Percentiles rank a stretch among this genome's conserved stretches.
These are phyloP conservation scores for Geotrichum macrosporum DNA, from an alignment of 1,139 yeast genomes.

Conservation along the genomic window DNA sequence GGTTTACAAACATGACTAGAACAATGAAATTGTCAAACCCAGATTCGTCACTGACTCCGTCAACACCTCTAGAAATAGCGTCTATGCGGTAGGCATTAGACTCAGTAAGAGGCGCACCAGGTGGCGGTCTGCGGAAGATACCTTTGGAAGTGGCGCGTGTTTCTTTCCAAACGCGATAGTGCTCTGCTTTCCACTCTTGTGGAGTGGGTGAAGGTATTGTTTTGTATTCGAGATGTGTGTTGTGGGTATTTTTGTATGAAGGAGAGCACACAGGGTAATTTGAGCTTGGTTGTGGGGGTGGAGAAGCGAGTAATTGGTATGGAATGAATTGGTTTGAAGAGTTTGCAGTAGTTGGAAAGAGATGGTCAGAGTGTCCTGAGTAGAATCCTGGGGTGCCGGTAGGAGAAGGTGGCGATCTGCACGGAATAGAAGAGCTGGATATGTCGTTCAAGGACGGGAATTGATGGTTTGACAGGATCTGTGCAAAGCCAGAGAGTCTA, in stretches of 20 bases:
- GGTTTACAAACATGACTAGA: constrained; percentile 63
- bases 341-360: constrained; percentile 1
- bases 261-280: constrained; percentile 25
- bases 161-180: constrained; percentile 57
- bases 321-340: neutral
- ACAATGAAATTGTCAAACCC: constrained; percentile 70
- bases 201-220: constrained; percentile 50
- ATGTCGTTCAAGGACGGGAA: constrained; percentile 17
- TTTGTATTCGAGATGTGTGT: constrained; percentile 46
- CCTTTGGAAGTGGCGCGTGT: constrained; percentile 58
- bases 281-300: constrained; percentile 1
- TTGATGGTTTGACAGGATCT: constrained; percentile 34
- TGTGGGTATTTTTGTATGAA: constrained; percentile 51
- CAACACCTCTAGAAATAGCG: constrained; percentile 75
- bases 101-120: constrained; percentile 56
- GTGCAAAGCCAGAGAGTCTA: constrained; percentile 64
- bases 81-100: constrained; percentile 58
- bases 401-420: constrained; percentile 13
- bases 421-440: constrained; percentile 2
- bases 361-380: neutral
- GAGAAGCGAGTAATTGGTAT: no score
- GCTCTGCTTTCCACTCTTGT: constrained; percentile 64
- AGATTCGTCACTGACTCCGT: constrained; percentile 65
- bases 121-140: constrained; percentile 67
- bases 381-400: constrained; percentile 11